phyloP scores from a whole-genome alignment of 495 filamentous ascomycete species.

The Neurospora africana region DNA sequence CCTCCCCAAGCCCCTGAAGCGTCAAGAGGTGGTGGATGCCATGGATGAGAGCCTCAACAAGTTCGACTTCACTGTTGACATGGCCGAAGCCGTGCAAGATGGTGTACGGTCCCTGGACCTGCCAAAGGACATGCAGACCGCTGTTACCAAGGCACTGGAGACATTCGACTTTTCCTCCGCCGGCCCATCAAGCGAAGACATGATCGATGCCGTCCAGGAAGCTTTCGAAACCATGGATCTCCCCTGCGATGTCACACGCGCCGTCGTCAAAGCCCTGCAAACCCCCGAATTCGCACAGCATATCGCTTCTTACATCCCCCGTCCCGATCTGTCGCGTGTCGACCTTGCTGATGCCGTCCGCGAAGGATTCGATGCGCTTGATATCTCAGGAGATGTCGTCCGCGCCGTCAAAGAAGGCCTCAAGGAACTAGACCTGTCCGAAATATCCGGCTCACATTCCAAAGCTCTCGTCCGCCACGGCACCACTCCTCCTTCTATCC shows the following conservation, averaged over 20 bases:
- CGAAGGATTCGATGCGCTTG: conserved; percentile 17
- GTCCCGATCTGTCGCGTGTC: conserved; percentile 14
- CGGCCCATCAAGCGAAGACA: neutral
- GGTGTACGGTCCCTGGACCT: conserved; percentile 17
- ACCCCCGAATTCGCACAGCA: conserved; percentile 15
- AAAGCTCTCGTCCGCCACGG: conserved; percentile 4
- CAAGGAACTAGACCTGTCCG: conserved; percentile 11
- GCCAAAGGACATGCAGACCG: conserved; percentile 9
- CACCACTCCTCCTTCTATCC: conserved; percentile 3
- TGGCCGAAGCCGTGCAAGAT: conserved; percentile 19
- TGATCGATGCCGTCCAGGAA: conserved; percentile 17
- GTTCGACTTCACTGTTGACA: conserved; percentile 30
- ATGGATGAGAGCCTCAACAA: conserved; percentile 31
- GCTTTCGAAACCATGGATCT: conserved; percentile 12
- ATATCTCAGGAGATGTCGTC: conserved; percentile 10
- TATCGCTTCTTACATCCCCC: conserved; percentile 9
- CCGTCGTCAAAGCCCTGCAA: conserved; percentile 11
- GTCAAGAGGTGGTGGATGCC: conserved; percentile 33
- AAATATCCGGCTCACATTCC: neutral
- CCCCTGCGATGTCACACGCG: conserved; percentile 4
- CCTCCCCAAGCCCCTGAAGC: conserved; percentile 28
- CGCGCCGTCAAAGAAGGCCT: conserved; percentile 14
- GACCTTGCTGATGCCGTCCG: conserved; percentile 22
- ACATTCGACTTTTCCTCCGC: conserved; percentile 13
- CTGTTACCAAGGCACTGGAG: conserved; percentile 12